These are phyloP conservation scores for Clavariopsis aquatica DNA, from an alignment of 495 filamentous ascomycete genomes.

Conservation along the genomic window DNA sequence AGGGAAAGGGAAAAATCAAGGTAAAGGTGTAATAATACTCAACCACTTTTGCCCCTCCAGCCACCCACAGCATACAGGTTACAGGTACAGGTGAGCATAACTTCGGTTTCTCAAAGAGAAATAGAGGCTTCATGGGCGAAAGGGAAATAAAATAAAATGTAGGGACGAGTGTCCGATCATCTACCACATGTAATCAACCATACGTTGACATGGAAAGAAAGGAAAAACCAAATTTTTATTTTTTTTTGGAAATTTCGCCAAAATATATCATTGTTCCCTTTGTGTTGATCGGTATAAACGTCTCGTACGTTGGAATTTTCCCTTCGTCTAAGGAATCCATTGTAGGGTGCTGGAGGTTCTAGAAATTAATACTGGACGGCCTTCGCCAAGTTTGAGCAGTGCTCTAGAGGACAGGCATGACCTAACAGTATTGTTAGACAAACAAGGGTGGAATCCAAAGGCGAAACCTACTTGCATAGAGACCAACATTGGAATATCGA, in stretches of 20 bases:
- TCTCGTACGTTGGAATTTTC: background rate
- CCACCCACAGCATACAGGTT: constrained; percentile 10
- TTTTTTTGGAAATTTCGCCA: too few species aligned
- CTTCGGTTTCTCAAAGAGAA: too few species aligned
- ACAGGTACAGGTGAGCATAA: constrained; percentile 15
- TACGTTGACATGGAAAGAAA: too few species aligned
- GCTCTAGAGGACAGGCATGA: constrained; percentile 50
- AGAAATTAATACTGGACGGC: too few species aligned
- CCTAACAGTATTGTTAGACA: constrained; percentile 40
- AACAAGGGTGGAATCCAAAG: background rate
- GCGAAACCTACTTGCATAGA: constrained; percentile 82
- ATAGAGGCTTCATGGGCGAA: background rate
- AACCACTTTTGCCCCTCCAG: too few species aligned
- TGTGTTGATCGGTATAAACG: background rate
- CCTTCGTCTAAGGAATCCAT: background rate
- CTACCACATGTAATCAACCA: too few species aligned
- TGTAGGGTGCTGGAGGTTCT: background rate
- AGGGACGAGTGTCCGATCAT: too few species aligned
- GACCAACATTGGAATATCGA: constrained; percentile 98
- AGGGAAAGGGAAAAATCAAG: background rate
- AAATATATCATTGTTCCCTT: too few species aligned
- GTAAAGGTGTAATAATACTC: too few species aligned
- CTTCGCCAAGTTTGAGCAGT: too few species aligned
- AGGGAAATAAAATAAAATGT: background rate
- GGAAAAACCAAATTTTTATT: too few species aligned